Percentiles rank a stretch among this genome's conserved stretches.
phyloP scores from a whole-genome alignment of 768 basidiomycete genomes.

The Phanerochaete carnosa region DNA sequence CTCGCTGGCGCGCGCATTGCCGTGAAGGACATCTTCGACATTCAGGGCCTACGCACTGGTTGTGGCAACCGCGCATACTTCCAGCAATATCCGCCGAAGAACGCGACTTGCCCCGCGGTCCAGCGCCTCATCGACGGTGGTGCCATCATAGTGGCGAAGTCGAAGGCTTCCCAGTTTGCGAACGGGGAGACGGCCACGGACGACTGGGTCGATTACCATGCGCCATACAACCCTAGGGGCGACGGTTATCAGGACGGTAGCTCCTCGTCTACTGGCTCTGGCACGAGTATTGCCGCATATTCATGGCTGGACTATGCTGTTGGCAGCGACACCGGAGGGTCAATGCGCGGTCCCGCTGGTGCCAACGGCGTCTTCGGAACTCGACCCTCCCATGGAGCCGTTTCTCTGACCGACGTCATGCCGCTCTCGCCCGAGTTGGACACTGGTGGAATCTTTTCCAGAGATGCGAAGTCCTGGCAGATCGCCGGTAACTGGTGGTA shows the following conservation, averaged over 20 bases:
- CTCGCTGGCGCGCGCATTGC: constrained; percentile 46
- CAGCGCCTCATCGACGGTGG: constrained; percentile 45
- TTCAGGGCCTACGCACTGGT: constrained; percentile 33
- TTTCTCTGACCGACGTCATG: constrained; percentile 27
- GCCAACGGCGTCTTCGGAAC: constrained; percentile 27
- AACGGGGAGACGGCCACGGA: constrained; percentile 36
- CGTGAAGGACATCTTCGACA: constrained; percentile 45
- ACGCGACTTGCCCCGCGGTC: constrained; percentile 38
- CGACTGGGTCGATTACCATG: constrained; percentile 31
- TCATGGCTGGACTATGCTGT: constrained; percentile 27
- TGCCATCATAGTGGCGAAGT: constrained; percentile 51
- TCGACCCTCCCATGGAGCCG: constrained; percentile 27
- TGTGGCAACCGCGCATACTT: constrained; percentile 36
- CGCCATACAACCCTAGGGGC: constrained; percentile 30
- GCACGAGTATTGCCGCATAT: constrained; percentile 23
- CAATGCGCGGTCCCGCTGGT: constrained; percentile 29
- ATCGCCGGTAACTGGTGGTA: constrained; percentile 28
- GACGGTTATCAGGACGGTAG: constrained; percentile 30
- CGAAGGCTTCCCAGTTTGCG: constrained; percentile 51
- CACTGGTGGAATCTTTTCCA: constrained; percentile 25
- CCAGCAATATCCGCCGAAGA: constrained; percentile 32
- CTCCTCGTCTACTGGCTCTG: constrained; percentile 27
- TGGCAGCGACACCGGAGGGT: constrained; percentile 30
- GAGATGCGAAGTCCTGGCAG: constrained; percentile 26
- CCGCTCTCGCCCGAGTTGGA: constrained; percentile 26